phyloP scores from a whole-genome alignment of 192 early-diverging fungal species.

The Nowakowskiella sp. region DNA sequence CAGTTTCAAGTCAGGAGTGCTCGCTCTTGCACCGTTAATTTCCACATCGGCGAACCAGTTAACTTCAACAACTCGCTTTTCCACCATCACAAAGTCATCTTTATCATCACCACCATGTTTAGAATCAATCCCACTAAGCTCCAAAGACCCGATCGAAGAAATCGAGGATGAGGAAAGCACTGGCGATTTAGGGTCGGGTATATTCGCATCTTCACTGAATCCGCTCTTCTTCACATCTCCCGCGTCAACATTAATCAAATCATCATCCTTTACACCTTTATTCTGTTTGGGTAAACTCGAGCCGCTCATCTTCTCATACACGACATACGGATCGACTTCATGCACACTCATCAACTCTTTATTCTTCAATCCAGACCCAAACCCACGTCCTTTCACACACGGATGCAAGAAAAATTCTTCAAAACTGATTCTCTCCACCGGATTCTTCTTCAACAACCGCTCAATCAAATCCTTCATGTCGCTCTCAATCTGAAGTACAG shows the following conservation, averaged over 20 bases:
- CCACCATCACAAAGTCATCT: conserved; percentile 49
- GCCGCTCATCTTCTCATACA: background rate
- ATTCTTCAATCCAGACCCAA: background rate
- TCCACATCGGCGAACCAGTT: conserved; percentile 39
- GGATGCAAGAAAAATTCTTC: conserved; percentile 90
- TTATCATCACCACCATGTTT: background rate
- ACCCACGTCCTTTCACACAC: conserved; percentile 32
- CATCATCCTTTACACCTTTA: background rate
- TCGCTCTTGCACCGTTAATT: conserved; percentile 10
- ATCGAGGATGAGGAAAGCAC: too few relatives aligned
- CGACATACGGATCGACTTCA: background rate
- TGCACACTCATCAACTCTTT: background rate
- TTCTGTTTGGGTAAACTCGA: background rate
- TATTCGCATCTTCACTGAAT: background rate
- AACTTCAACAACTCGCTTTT: conserved; percentile 40
- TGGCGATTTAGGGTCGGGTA: conserved; percentile 12
- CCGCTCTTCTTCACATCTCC: conserved; percentile 7
- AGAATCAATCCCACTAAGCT: conserved; percentile 21
- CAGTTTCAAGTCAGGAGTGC: background rate
- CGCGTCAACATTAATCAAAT: conserved; percentile 12
- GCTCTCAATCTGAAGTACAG: conserved; percentile 37
- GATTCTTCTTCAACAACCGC: conserved; percentile 75
- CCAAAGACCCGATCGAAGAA: conserved; percentile 28
- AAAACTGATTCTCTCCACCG: conserved; percentile 83
- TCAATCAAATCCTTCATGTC: conserved; percentile 80